Conservation (phyloP, 2,329 filamentous ascomycete genomes). For the Fusarium azukiicola region DNA sequence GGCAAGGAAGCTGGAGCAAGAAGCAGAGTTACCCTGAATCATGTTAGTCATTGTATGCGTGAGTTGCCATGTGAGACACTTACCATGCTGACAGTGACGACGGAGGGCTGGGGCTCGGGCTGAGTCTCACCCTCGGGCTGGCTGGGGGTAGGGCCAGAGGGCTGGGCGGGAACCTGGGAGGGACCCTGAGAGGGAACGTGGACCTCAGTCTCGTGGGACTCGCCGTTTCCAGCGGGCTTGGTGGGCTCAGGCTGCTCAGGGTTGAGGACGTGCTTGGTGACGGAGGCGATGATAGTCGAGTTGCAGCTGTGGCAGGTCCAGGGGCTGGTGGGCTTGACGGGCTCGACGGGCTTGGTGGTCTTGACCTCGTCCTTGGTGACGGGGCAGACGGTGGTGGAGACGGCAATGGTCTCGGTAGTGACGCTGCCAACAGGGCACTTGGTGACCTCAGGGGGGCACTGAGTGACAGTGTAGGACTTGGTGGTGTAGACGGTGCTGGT, state of each 20-base stretch:
- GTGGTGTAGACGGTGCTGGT: slow-evolving; percentile 56
- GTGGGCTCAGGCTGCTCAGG: slow-evolving; percentile 11
- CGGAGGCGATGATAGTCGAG: slow-evolving; percentile 15
- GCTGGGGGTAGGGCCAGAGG: slow-evolving; percentile 6
- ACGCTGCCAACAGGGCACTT: slow-evolving; percentile 45
- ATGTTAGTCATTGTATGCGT: not conserved
- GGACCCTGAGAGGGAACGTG: slow-evolving; percentile 14
- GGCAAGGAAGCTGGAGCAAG: slow-evolving; percentile 31
- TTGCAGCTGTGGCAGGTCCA: slow-evolving; percentile 31
- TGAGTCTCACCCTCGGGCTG: not conserved
- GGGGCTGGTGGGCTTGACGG: slow-evolving; percentile 24
- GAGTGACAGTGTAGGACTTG: slow-evolving; percentile 54
- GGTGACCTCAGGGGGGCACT: slow-evolving; percentile 4
- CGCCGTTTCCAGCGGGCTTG: slow-evolving; percentile 17
- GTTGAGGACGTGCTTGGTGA: slow-evolving; percentile 20
- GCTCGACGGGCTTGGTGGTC: not conserved
- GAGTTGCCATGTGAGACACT: not conserved
- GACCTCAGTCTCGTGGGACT: slow-evolving; percentile 15
- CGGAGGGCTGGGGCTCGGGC: not conserved
- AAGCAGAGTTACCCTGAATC: slow-evolving; percentile 21
- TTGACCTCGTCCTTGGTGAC: slow-evolving; percentile 10
- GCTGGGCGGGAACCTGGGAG: slow-evolving; percentile 13
- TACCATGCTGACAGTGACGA: slow-evolving; percentile 10
- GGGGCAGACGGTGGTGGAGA: slow-evolving; percentile 29
- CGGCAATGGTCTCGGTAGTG: slow-evolving; percentile 44